Percentiles rank a stretch among this genome's conserved stretches.
Evolutionary conservation across 75 land plant species (phyloP).

Genomic region (Gnetum montanum): DNA sequence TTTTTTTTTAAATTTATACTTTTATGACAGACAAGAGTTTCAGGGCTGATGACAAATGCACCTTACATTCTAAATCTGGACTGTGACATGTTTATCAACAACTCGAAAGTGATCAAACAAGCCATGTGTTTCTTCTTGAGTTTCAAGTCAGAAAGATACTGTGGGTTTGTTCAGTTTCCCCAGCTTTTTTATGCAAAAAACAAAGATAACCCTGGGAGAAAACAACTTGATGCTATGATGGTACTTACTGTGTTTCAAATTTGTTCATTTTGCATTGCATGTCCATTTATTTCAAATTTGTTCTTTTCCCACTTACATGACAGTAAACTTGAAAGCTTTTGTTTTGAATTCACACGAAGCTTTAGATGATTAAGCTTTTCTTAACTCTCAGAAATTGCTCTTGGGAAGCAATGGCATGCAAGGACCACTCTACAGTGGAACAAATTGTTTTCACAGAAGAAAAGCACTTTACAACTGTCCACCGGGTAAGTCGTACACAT

Average conservation of each 20-base stretch:
- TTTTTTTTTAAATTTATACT: background rate
- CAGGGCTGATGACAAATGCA: constrained; percentile 50
- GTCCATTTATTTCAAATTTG: no score
- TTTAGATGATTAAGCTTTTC: no score
- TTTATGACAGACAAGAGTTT: constrained; percentile 28
- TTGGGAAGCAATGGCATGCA: constrained; percentile 25
- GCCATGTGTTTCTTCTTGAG: constrained; percentile 30
- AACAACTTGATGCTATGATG: background rate
- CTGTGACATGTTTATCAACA: constrained; percentile 36
- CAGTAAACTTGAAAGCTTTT: no score
- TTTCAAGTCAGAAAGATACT: background rate
- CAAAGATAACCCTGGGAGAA: constrained; percentile 11
- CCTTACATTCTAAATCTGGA: constrained; percentile 52
- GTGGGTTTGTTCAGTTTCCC: constrained; percentile 29
- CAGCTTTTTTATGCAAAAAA: constrained; percentile 21
- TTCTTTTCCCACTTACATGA: no score
- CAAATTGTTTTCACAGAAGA: constrained; percentile 27
- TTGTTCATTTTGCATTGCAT: no score
- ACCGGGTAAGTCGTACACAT: no score
- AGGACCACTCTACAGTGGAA: constrained; percentile 23
- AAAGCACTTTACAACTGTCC: constrained; percentile 18
- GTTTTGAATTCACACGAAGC: no score
- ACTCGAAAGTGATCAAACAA: constrained; percentile 10
- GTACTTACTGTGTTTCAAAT: no score
- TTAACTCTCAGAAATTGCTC: constrained; percentile 1